Evolutionary conservation across 805 yeast species (phyloP).

Genomic region (Blastobotrys attinorum): DNA sequence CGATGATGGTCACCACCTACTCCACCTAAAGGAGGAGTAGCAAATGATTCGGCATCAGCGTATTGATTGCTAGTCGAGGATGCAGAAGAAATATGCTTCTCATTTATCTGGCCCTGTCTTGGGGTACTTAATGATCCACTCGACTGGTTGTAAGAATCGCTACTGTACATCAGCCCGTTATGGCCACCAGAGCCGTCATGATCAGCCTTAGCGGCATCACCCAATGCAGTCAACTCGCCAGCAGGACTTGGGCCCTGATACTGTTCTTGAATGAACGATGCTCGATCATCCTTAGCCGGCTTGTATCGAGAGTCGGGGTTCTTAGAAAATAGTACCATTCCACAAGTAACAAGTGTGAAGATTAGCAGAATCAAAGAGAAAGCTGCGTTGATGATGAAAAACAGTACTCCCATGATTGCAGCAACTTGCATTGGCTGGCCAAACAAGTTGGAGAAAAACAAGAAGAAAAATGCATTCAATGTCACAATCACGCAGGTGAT

Average conservation of each 20-base stretch:
- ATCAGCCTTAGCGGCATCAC: slow-evolving; percentile 77
- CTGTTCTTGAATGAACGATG: slow-evolving; percentile 50
- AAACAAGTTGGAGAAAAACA: slow-evolving; percentile 79
- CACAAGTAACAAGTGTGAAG: slow-evolving; percentile 57
- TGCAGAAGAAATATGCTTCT: not conserved
- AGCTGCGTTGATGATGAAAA: slow-evolving; percentile 83
- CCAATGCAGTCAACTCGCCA: slow-evolving; percentile 55
- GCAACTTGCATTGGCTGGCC: slow-evolving; percentile 71
- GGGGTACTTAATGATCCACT: no score
- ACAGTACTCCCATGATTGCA: slow-evolving; percentile 87
- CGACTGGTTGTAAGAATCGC: no score
- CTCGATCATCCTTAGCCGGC: slow-evolving; percentile 87
- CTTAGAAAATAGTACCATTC: slow-evolving; percentile 59
- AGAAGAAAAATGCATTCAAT: slow-evolving; percentile 73
- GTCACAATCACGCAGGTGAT: slow-evolving; percentile 64
- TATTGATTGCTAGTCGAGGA: not conserved
- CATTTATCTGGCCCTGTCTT: no score
- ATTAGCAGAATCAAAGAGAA: slow-evolving; percentile 69
- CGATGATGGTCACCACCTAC: not conserved
- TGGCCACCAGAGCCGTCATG: slow-evolving; percentile 37
- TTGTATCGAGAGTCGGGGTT: slow-evolving; percentile 86
- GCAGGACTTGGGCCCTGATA: slow-evolving; percentile 34
- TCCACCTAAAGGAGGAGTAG: no score
- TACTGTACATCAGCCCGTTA: no score
- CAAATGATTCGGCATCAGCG: no score